Conservation (phyloP, 768 basidiomycete species). For the Pulveroboletus ravenelii region DNA sequence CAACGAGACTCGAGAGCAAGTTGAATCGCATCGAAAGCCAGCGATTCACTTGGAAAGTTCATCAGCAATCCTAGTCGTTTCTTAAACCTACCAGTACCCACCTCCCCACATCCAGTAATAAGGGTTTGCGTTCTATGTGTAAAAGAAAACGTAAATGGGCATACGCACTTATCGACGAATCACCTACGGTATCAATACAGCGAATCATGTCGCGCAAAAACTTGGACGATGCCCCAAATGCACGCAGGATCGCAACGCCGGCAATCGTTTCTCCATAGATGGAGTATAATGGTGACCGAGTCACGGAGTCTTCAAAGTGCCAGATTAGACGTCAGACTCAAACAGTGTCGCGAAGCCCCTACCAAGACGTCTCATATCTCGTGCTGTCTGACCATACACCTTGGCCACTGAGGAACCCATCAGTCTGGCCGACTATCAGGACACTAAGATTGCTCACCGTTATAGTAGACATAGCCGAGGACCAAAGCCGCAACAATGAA, state of each 20-base stretch:
- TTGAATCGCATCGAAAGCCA: constrained; percentile 91
- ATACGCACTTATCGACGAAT: not conserved
- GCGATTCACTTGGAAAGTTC: constrained; percentile 59
- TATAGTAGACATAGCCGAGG: constrained; percentile 64
- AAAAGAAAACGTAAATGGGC: constrained; percentile 1
- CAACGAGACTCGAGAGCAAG: constrained; percentile 62
- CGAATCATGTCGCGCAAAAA: constrained; percentile 81
- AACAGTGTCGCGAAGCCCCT: constrained; percentile 15
- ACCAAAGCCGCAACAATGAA: constrained; percentile 60
- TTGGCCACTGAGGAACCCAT: constrained; percentile 32
- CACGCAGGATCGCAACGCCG: constrained; percentile 56
- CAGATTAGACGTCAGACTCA: not conserved
- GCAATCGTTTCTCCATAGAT: constrained; percentile 50
- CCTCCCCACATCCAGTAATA: constrained; percentile 93
- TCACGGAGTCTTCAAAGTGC: constrained; percentile 38
- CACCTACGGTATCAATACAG: constrained; percentile 71
- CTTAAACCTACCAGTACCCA: constrained; percentile 26
- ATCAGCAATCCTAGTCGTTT: constrained; percentile 3
- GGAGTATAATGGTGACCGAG: constrained; percentile 45
- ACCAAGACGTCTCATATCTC: constrained; percentile 81
- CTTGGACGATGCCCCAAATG: constrained; percentile 86
- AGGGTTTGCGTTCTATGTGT: constrained; percentile 53
- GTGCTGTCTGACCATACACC: constrained; percentile 77
- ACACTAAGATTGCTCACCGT: constrained; percentile 40
- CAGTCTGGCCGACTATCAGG: not conserved